Conservation (phyloP, 306 rosid genomes). For the Pyrus bretschneideri region DNA sequence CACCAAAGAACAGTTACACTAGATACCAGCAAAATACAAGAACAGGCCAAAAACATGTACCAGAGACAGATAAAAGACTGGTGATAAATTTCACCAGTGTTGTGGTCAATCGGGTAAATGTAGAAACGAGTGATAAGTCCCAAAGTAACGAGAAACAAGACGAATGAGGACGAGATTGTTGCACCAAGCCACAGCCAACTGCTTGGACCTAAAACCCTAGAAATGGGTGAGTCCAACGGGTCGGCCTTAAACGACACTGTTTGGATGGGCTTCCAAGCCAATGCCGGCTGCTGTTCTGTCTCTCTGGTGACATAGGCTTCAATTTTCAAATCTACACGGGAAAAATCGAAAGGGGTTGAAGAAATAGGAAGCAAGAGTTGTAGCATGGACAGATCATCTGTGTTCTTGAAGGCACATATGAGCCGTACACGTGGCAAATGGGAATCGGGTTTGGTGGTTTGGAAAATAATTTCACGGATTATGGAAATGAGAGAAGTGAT, state of each 20-base stretch:
- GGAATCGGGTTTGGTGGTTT: conserved; percentile 24
- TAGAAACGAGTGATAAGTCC: conserved; percentile 31
- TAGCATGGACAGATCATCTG: conserved; percentile 33
- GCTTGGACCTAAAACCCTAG: conserved; percentile 26
- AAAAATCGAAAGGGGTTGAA: not conserved
- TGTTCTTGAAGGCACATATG: conserved; percentile 44
- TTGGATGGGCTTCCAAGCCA: conserved; percentile 17
- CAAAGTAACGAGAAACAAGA: conserved; percentile 29
- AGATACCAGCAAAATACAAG: conserved; percentile 30
- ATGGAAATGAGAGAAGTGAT: conserved; percentile 56
- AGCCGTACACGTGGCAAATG: conserved; percentile 27
- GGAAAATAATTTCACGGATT: conserved; percentile 51
- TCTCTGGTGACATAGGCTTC: conserved; percentile 46
- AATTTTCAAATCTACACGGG: conserved; percentile 25
- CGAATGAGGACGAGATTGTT: conserved; percentile 34
- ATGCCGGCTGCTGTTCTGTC: conserved; percentile 9
- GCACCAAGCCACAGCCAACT: conserved; percentile 39
- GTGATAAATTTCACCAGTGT: conserved; percentile 19
- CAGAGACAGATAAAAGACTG: conserved; percentile 28
- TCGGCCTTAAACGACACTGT: conserved; percentile 29
- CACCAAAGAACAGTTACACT: conserved; percentile 25
- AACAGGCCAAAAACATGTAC: conserved; percentile 38
- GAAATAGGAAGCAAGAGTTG: conserved; percentile 40
- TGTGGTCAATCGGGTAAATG: conserved; percentile 30
- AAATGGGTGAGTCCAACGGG: conserved; percentile 29